A percentile compares a stretch with the other conserved stretches of the same genome.
phyloP scores from a whole-genome alignment of 129 eudicot genomes.

The Chrysanthemum makinoi region DNA sequence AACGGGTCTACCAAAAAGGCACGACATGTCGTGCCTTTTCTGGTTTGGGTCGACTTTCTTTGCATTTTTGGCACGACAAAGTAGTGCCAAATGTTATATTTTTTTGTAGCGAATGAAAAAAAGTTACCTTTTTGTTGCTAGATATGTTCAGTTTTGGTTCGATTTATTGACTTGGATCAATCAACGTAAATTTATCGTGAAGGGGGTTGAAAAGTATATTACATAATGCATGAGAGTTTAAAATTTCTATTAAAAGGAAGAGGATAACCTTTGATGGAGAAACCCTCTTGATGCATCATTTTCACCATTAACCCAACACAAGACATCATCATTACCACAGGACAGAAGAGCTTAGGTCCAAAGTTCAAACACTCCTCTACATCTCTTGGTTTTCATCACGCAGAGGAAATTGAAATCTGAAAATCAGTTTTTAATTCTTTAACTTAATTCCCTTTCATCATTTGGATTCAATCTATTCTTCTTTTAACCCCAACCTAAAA shows the following conservation, averaged over 20 bases:
- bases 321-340: constrained; percentile 37
- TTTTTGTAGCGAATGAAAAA: too few relatives aligned
- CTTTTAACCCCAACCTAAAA: constrained; percentile 15
- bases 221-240: constrained; percentile 8
- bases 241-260: neutral
- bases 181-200: neutral
- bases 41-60: too few relatives aligned
- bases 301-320: constrained; percentile 34
- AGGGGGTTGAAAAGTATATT: constrained; percentile 6
- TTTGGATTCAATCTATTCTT: constrained; percentile 21
- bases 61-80: too few relatives aligned
- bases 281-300: constrained; percentile 35
- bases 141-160: neutral
- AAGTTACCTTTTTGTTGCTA: neutral
- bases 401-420: neutral
- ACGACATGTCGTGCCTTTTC: too few relatives aligned
- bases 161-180: constrained; percentile 12
- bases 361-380: constrained; percentile 1
- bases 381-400: constrained; percentile 16
- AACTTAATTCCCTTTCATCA: constrained; percentile 14
- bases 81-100: too few relatives aligned
- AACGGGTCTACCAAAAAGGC: too few relatives aligned
- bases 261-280: constrained; percentile 23
- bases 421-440: neutral
- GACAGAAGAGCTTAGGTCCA: constrained; percentile 36